Conservation (phyloP, 805 yeast species). For the Schwanniomyces occidentalis region DNA sequence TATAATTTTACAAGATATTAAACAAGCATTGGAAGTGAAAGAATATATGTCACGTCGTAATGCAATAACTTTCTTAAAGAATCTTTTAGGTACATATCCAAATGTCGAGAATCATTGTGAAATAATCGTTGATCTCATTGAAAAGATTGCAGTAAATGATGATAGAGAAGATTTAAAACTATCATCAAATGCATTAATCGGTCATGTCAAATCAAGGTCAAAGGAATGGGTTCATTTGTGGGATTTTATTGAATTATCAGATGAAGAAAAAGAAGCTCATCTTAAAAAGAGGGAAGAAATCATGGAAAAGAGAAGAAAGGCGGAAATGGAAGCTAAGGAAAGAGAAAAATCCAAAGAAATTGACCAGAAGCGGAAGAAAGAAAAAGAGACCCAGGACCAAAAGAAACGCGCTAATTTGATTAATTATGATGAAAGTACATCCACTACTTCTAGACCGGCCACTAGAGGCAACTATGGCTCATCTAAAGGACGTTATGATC, state of each 20-base stretch:
- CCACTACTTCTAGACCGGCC: conserved; percentile 10
- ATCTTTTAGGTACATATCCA: conserved; percentile 64
- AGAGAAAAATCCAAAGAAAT: conserved; percentile 11
- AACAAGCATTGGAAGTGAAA: conserved; percentile 42
- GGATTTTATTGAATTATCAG: conserved; percentile 56
- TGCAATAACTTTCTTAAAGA: conserved; percentile 74
- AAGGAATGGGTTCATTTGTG: conserved; percentile 51
- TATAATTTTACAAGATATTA: conserved; percentile 44
- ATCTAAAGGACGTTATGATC: conserved; percentile 30
- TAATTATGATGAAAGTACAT: conserved; percentile 19
- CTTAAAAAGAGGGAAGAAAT: conserved; percentile 22
- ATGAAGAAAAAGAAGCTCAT: conserved; percentile 38
- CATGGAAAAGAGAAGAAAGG: conserved; percentile 14
- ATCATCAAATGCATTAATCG: conserved; percentile 71
- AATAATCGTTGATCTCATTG: conserved; percentile 46
- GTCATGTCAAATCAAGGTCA: conserved; percentile 59
- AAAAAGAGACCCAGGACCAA: conserved; percentile 9
- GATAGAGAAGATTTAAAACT: conserved; percentile 77
- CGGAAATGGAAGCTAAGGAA: conserved; percentile 15
- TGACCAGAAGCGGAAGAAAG: conserved; percentile 13
- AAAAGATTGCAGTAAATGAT: conserved; percentile 52
- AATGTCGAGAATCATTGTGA: conserved; percentile 66
- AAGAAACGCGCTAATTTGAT: conserved; percentile 7
- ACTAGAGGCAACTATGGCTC: conserved; percentile 11
- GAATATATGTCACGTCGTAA: conserved; percentile 82